phyloP scores from a whole-genome alignment of 2,329 filamentous ascomycete genomes.

The Colletotrichum sp. region DNA sequence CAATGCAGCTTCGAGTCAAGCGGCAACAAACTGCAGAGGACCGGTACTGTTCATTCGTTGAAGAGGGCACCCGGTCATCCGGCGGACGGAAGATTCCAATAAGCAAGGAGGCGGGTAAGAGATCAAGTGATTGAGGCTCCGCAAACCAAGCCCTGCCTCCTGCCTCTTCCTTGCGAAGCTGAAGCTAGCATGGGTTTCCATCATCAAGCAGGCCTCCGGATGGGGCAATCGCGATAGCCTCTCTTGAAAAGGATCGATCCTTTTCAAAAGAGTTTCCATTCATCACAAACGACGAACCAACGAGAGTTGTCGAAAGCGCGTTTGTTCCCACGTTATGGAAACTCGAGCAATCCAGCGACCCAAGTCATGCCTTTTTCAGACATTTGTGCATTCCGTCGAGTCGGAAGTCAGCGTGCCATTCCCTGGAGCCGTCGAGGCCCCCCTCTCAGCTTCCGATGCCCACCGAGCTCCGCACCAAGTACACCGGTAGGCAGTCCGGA shows the following conservation, averaged over 20 bases:
- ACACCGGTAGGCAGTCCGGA: not conserved
- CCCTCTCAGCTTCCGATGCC: not conserved
- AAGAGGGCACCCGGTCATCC: not conserved
- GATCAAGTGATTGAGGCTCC: not conserved
- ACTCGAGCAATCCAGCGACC: slow-evolving; percentile 11
- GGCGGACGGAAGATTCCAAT: not conserved
- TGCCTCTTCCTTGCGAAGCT: not conserved
- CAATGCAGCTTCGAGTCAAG: not conserved
- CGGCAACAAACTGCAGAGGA: not conserved
- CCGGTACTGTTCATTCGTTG: not conserved
- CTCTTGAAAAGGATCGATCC: not conserved
- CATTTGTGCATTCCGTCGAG: not conserved
- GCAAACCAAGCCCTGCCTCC: not conserved
- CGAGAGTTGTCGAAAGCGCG: slow-evolving; percentile 1
- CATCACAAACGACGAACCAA: slow-evolving; percentile 9
- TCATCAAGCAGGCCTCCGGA: not conserved
- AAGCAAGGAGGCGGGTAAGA: not conserved
- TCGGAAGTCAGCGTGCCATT: slow-evolving; percentile 3
- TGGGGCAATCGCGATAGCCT: not conserved
- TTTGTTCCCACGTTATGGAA: slow-evolving; percentile 5
- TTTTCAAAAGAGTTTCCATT: not conserved
- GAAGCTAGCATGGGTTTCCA: not conserved
- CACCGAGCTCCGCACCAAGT: not conserved
- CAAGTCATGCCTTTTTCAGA: slow-evolving; percentile 8
- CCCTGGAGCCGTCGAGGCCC: slow-evolving; percentile 13